Evolutionary conservation across 768 basidiomycete species (phyloP), one percentile per base, ranked within the genome.

Genomic region (Boletus fagicola): DNA sequence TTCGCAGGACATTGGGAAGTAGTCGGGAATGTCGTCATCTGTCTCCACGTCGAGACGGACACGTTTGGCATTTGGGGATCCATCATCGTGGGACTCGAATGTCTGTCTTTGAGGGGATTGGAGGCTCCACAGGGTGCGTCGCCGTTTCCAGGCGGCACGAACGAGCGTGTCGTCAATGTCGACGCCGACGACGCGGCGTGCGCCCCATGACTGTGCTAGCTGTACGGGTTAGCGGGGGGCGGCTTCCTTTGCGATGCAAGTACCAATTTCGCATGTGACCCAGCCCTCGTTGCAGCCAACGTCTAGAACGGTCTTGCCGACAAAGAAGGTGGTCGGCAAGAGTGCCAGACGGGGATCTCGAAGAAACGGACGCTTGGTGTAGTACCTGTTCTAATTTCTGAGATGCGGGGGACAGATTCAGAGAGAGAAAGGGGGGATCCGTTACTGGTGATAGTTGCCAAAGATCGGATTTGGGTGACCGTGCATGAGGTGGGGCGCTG

Each of bases 221-320:
- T 53, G 47, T 46, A 16, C 44, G 35, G 35, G 62, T 46, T 36
- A 54, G 40, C n/a, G 26, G 11, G 46, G 15, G 46, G n/a, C 42
- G 6, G 7, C 18, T 30, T 18, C 18, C 11, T 35, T 7, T 9
- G 11, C 16, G 36, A 50, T 12, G 26, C 13, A 10, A 12, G 4
- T 18, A 61, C 92, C 92, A n/a, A 94, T 84, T 68, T 94, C 90
- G 67, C 88, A 88, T 1, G 90, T 87, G 36, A 95, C 85, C 79
- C 81, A 83, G 9, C 93, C 93, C 65, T 91, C 86, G 68, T 95
- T 96, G 68, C 90, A 92, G 1, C 93, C 93, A 0, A 95, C 74
- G 71, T 96, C 93, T 12, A 96, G 78, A 3, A 94, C 86, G 47
- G 77, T 74, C 56, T 82, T 81, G 15, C 72, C 79, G 4, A 57